Evolutionary conservation across 148 eudicot genomes (phyloP), one percentile per base, ranked within the genome.

Genomic region (Dysphania ambrosioides): DNA sequence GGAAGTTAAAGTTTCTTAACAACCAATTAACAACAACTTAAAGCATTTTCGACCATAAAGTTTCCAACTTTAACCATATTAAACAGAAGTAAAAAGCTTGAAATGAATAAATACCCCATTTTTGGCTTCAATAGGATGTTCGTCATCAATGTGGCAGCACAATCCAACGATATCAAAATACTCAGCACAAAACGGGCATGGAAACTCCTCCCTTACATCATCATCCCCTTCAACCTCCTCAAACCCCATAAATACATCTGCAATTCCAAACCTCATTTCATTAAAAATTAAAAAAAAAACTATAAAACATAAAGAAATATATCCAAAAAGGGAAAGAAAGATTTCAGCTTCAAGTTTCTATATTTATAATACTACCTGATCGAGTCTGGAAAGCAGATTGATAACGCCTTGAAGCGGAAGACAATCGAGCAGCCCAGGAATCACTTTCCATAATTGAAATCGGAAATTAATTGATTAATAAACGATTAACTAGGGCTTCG

Each of bases 141-240:
- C 96, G 32, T 94, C 97, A 53, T 91, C 97, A 34, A 94, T 90
- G 82, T 94, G 98, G 79, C 96, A 89, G 79, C 98, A 94, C 53
- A 94, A 77, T 8, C 98, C 98, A 55, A 94, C 87, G 40, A 94
- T 94, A 64, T 94, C 98, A 36, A 83, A 94, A 85, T 82, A 87
- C 66, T 90, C 96, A 0, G 88, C 73, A 79, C 97, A 94, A 79
- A 90, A 94, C 0, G 96, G 97, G 83, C 98, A 94, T 0, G 90
- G 89, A 73, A 83, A 90, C 85, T 91, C 98, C 88, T 92, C 96
- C 78, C 88, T 86, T 70, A 90, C 85, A 81, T 92, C 96, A 83
- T 92, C 98, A 76, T 91, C 96, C 36, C 83, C 87, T 16, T 94
- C 98, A 61, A 90, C 74, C 59, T 90, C 98, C 80, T 94, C 97